These are phyloP conservation scores for Hymenotorrendiella dingleyae DNA, from an alignment of 2,329 filamentous ascomycete species.

Conservation along the genomic window DNA sequence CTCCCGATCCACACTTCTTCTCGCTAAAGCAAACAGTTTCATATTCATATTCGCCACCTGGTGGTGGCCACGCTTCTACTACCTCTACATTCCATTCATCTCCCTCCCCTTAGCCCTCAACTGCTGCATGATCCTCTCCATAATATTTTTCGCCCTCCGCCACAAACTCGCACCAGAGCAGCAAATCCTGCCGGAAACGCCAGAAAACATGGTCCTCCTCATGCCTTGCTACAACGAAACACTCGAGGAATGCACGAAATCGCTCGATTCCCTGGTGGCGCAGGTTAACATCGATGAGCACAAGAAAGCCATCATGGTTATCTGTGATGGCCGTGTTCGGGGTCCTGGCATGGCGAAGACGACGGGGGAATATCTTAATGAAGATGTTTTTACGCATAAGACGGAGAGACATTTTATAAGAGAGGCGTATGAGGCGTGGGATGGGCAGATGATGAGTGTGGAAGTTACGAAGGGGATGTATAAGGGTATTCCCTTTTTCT, in stretches of 20 bases:
- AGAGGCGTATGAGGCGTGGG: slow-evolving; percentile 37
- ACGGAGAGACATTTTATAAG: slow-evolving; percentile 16
- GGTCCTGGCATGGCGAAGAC: slow-evolving; percentile 43
- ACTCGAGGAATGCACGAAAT: slow-evolving; percentile 37
- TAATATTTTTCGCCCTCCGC: slow-evolving; percentile 32
- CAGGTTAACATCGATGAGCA: slow-evolving; percentile 39
- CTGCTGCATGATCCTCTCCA: slow-evolving; percentile 40
- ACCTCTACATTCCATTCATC: slow-evolving; percentile 40
- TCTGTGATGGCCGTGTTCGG: slow-evolving; percentile 43
- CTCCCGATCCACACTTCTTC: neutral
- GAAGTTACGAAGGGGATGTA: slow-evolving; percentile 39
- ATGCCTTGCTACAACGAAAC: slow-evolving; percentile 47
- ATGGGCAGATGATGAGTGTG: slow-evolving; percentile 41
- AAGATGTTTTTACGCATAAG: slow-evolving; percentile 39
- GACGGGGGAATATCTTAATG: slow-evolving; percentile 40
- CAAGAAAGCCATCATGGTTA: slow-evolving; percentile 39
- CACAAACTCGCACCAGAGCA: slow-evolving; percentile 17
- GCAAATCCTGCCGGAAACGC: slow-evolving; percentile 28
- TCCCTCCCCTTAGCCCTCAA: slow-evolving; percentile 34
- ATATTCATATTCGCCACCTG: slow-evolving; percentile 12
- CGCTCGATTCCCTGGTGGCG: slow-evolving; percentile 40
- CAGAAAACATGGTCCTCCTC: slow-evolving; percentile 40
- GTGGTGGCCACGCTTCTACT: slow-evolving; percentile 28
- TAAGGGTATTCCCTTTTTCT: slow-evolving; percentile 40
- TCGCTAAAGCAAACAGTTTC: neutral